Base-by-base conservation (phyloP, 2,329 filamentous ascomycete species). In the Septoria petroselini region DNA sequence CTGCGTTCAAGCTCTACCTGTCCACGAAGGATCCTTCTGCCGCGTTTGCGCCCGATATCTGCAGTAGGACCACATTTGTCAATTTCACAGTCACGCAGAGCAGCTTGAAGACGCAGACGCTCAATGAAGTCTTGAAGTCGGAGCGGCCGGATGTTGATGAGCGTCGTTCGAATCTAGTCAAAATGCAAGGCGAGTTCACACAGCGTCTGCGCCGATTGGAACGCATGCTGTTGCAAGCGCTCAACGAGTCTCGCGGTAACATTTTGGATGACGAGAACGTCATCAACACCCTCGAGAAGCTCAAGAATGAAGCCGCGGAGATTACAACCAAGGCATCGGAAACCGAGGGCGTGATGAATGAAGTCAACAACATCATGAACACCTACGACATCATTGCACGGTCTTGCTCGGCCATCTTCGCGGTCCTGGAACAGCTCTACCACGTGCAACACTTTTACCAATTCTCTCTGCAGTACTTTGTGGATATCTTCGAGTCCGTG, bases 381-480 rank as follows among this genome's bases (percentile, higher is more conserved):
- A 86, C 95, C 70, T 98, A 98, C 78, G 87, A 86, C 66, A 83
- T 94, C 58, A 90, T 98, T 70, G 93, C 93, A 49, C 82, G 85
- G 62, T 91, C 93, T 34, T 98, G 93, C 79, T 96, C 91, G 73
- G 91, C 93, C 48, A 91, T 98, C 34, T 98, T 97, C 68, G 90
- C 94, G 25, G 88, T 98, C 11, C 77, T 98, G 54, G 94, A 98
- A 73, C 91, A 98, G 70, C 81, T 98, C 50, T 91, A 97, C 71
- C 94, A 96, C 67, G 84, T 98, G 68, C 96, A 98, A 70, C 93
- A 97, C 76, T 97, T 97, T 73, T 98, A 98, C 71, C 94, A 97
- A 68, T 98, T 98, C 77, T 98, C 93, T 30, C 79, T 98, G 52
- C 91, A 96, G 70, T 98, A 95, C 73, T 98, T 98, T 73, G 81